Evolutionary conservation across 1,284 basidiomycete species (phyloP), one percentile per base, ranked within the genome.

Genomic region (Sporisorium graminicola): DNA sequence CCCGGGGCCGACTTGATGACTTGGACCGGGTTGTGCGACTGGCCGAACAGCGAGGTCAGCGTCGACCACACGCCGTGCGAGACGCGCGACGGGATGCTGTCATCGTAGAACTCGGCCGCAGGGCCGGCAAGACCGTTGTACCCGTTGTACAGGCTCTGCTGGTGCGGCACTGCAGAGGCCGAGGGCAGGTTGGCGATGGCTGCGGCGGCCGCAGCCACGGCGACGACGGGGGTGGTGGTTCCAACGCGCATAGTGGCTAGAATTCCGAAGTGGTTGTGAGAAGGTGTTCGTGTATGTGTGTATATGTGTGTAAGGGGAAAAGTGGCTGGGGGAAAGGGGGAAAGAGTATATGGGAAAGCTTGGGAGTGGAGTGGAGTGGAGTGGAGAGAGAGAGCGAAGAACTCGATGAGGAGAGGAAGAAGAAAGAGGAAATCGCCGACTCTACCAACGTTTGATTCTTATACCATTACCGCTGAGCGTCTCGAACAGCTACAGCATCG

Each of bases 31-130:
- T 55, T 31, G 42, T 62, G 58, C 20, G 55, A 56, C 24, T 65
- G 49, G 9, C 74, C 69, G 27, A 76, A 72, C 20, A 66, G 33
- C 24, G 65, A 68, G 20, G 65, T 59, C 16, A 76, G 40, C 26
- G 60, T 37, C 2, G 61, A 61, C 74, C 74, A 76, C 3, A 76
- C 65, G 5, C 27, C 12, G 56, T 63, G 58, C 9, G 65, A 44
- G 35, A 72, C 65, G 9, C 69, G 67, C 13, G 74, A 55, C 20
- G 74, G 65, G 69, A 76, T 62, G 58, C 65, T 69, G 65, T 76
- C 74, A 24, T 76, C 74, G 74, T 72, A 72, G 29, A 69, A 65
- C 40, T 76, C 65, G 51, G 65, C 55, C 0, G 65, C 13, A 3
- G 63, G 60, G 5, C 56, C 56, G 2, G 58, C 37, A 7, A 76